These are phyloP conservation scores for Lentinula raphanica DNA, from an alignment of 768 basidiomycete species.

Conservation along the genomic window DNA sequence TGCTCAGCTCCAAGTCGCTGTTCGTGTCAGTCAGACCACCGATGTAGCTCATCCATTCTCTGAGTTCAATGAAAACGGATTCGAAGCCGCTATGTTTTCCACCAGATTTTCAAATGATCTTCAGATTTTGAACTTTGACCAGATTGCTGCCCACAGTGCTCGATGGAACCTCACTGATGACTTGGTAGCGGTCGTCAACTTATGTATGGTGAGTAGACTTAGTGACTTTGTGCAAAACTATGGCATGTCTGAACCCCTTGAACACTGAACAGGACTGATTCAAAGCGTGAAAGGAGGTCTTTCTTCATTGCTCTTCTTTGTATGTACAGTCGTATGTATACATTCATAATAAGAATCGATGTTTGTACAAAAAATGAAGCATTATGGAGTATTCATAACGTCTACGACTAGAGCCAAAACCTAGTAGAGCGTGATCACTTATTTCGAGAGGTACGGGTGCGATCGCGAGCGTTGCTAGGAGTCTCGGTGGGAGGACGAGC, in stretches of 20 bases:
- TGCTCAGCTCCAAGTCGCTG: neutral
- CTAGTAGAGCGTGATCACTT: no score
- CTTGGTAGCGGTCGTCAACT: neutral
- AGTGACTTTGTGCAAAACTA: no score
- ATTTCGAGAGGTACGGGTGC: neutral
- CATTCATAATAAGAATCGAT: no score
- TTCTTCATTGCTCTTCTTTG: no score
- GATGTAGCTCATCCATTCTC: neutral
- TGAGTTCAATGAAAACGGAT: neutral
- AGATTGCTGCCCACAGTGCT: neutral
- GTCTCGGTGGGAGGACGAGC: neutral
- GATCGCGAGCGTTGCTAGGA: neutral
- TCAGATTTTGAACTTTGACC: neutral
- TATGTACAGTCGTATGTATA: no score
- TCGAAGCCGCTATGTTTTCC: slow-evolving; percentile 1
- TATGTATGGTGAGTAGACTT: neutral
- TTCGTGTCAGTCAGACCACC: neutral
- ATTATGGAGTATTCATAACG: no score
- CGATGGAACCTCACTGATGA: neutral
- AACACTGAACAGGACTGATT: neutral
- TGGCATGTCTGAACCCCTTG: neutral
- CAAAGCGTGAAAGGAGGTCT: no score
- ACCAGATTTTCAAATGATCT: neutral
- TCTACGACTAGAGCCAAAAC: no score
- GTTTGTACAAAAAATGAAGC: no score